Base-by-base conservation (phyloP, 225 moss, liverwort and hornwort genomes). In the Ulota crispa region DNA sequence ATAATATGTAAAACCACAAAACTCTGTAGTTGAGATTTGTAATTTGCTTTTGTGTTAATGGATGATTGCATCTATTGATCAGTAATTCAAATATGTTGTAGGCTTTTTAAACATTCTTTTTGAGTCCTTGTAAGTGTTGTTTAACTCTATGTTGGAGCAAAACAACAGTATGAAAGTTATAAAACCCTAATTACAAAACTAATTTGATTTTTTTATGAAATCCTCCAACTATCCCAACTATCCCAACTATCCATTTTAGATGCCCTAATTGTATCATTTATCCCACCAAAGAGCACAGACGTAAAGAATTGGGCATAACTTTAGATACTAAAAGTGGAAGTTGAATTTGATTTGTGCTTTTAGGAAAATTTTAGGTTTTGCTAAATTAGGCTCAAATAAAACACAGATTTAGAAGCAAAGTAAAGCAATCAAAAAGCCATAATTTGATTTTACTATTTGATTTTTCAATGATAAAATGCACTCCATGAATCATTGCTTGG, bases 401-500 rank as follows among this genome's bases (percentile, higher is more conserved):
- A 10, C 0, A 24, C 0, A 18, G 2, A 63, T 13, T 66, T n/a
- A 31, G 20, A 26, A 42, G 53, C 11, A 56, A 68, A 34, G 32
- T 0, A 7, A 78, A 74, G 34, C 9, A 36, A 52, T 0, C 9
- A 43, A 26, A 54, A 63, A 0, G 0, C 8, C 32, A 43, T 62
- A 50, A 79, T 80, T 59, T 53, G 37, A 23, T 75, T 73, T 28
- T 15, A 62, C 12, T 2, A 15, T 50, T 78, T 61, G n/a, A 47
- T 13, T 57, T 57, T 74, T 75, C 0, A 0, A 78, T 78, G 68
- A 8, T 73, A 70, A 53, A 81, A 59, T 74, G 64, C 64, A 78
- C 10, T 75, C 60, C 3, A 86, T 85, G 67, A 78, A 78, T 70
- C n/a, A 80, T 6, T 56, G 61, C 0, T 7, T 70, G 36, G 55